Evolutionary conservation across 2,329 filamentous ascomycete genomes (phyloP).

Genomic region (Hypoxylon sp.): DNA sequence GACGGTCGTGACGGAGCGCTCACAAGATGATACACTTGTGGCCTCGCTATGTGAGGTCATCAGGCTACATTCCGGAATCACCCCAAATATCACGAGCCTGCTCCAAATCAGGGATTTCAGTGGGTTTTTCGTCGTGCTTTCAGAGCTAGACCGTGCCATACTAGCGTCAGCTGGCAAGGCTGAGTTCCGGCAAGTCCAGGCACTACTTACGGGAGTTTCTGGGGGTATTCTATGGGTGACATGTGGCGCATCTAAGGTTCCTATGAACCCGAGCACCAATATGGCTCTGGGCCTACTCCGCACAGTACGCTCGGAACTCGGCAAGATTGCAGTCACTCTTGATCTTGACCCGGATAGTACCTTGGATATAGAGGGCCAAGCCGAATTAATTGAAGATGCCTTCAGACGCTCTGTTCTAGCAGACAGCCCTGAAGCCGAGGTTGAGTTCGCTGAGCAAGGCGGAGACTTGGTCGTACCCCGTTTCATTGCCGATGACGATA

Average conservation of each 20-base stretch:
- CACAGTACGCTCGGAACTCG: conserved; percentile 50
- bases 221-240: conserved; percentile 48
- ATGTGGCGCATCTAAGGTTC: conserved; percentile 45
- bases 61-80: conserved; percentile 35
- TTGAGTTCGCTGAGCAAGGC: conserved; percentile 47
- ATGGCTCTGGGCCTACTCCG: conserved; percentile 50
- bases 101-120: conserved; percentile 33
- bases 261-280: conserved; percentile 42
- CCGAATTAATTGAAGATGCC: conserved; percentile 44
- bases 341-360: conserved; percentile 51
- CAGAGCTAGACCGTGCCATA: conserved; percentile 44
- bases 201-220: conserved; percentile 35
- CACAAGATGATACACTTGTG: conserved; percentile 40
- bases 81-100: conserved; percentile 33
- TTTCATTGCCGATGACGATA: conserved; percentile 44
- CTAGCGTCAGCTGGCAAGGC: conserved; percentile 32
- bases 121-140: conserved; percentile 42
- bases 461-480: conserved; percentile 46
- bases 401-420: conserved; percentile 37
- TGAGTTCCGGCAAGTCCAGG: conserved; percentile 41
- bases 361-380: conserved; percentile 37
- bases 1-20: conserved; percentile 39
- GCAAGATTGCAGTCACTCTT: conserved; percentile 44
- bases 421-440: conserved; percentile 34
- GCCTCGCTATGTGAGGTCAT: conserved; percentile 35